Base-by-base conservation (phyloP, 2,329 filamentous ascomycete species). In the Cytospora piceicola region DNA sequence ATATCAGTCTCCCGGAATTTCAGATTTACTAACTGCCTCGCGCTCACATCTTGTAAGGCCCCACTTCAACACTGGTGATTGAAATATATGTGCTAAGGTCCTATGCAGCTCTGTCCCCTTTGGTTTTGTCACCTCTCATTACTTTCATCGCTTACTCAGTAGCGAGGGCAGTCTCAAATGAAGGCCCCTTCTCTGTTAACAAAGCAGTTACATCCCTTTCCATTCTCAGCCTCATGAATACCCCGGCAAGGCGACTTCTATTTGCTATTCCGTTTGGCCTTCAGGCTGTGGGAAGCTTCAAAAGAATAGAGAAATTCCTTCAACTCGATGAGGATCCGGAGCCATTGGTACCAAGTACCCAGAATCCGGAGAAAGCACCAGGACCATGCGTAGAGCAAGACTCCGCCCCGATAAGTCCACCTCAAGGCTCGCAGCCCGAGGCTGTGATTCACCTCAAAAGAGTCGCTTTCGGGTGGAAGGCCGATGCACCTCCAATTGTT, bases 191-290 rank as follows among this genome's bases (percentile, higher is more conserved):
- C 51, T 53, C 51, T 8, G 51, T 53, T 29, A 27, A 11, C 7
- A 53, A 53, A 29, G 51, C 51, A 15, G 51, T 53, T 15, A 53
- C 51, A 15, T 53, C 51, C 22, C 51, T 53, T 24, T 53, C 51
- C 2, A 53, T 53, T 5, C 22, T 53, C 5, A 53, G 29, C 51
- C 51, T 53, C 22, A 53, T 53, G 51, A 53, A 53, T 7, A 53
- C 51, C n/a, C 51, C 51, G 22, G 51, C 51, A 24, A 53, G 51
- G 51, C 51, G 51, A 6, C 51, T 53, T 15, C 51, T 53, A 2
- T 53, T 53, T 15, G 24, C 51, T 29, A 53, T 53, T 17, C 51
- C 51, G 7, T 53, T 27, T 22, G 51, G 51, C 22, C 51, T 53
- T 12, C 51, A 53, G 17, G 51, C 51, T 22, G 24, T 53, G 20